phyloP scores from a whole-genome alignment of 1,284 basidiomycete genomes.

The Wallemia hederae region DNA sequence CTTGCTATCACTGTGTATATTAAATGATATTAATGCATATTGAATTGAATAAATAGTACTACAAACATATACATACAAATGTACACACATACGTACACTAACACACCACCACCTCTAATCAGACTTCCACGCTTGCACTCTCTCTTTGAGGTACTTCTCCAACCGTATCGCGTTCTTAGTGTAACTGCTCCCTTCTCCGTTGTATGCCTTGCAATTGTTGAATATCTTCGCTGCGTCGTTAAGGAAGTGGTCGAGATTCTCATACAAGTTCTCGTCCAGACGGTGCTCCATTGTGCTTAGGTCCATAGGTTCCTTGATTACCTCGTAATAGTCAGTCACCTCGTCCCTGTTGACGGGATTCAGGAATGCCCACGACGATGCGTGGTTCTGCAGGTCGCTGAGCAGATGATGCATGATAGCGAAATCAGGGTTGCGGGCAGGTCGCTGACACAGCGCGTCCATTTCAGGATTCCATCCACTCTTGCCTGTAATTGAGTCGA shows the following conservation, averaged over 20 bases:
- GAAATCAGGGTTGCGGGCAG: conserved; percentile 26
- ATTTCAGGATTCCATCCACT: conserved; percentile 80
- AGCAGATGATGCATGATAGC: conserved; percentile 53
- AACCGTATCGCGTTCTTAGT: conserved; percentile 58
- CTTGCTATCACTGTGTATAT: not conserved
- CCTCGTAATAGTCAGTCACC: conserved; percentile 58
- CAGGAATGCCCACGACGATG: conserved; percentile 63
- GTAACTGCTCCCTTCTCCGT: conserved; percentile 57
- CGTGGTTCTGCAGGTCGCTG: conserved; percentile 49
- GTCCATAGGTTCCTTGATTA: conserved; percentile 19
- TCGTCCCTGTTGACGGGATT: conserved; percentile 53
- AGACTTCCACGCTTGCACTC: conserved; percentile 5
- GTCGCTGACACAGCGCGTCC: conserved; percentile 35
- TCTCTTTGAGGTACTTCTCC: conserved; percentile 23
- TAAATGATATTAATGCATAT: no score
- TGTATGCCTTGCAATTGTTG: conserved; percentile 73
- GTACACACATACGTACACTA: not conserved
- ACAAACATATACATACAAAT: not conserved
- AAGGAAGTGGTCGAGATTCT: conserved; percentile 42
- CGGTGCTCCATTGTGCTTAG: conserved; percentile 77
- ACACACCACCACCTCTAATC: not conserved
- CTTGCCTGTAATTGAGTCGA: conserved; percentile 26
- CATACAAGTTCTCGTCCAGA: conserved; percentile 53
- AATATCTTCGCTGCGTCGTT: conserved; percentile 60
- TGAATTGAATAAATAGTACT: no score